A percentile compares a stretch with the other conserved stretches of the same genome.
These are phyloP conservation scores for Mycosphaerella sp. DNA, from an alignment of 2,329 filamentous ascomycete species.

Conservation along the genomic window DNA sequence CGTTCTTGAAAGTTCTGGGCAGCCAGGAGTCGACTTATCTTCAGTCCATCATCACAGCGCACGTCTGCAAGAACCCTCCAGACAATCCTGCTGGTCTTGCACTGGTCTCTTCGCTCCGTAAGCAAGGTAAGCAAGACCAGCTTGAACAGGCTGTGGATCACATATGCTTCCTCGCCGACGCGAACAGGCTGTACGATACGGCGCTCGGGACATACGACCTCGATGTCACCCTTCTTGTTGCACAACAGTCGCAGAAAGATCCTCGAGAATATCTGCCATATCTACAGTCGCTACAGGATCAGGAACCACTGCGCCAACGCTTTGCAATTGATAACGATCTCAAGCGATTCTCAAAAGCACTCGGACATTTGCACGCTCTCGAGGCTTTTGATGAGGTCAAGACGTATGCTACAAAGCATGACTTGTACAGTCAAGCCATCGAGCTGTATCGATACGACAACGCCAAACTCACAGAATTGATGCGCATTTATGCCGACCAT, in stretches of 20 bases:
- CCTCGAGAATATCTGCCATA: constrained; percentile 94
- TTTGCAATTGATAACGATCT: constrained; percentile 90
- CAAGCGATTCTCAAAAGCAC: constrained; percentile 66
- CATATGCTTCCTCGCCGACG: constrained; percentile 93
- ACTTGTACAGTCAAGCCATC: constrained; percentile 70
- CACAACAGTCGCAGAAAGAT: constrained; percentile 93
- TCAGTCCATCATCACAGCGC: constrained; percentile 88
- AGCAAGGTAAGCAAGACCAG: constrained; percentile 57
- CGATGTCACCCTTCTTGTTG: constrained; percentile 80
- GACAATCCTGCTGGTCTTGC: constrained; percentile 78
- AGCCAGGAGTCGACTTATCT: constrained; percentile 58
- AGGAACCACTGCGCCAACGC: constrained; percentile 62
- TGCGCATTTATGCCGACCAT: constrained; percentile 69
- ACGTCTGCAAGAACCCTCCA: constrained; percentile 88
- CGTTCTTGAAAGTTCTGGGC: constrained; percentile 64
- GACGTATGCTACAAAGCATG: constrained; percentile 69
- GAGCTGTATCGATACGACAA: constrained; percentile 77
- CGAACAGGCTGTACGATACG: constrained; percentile 84
- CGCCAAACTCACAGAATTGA: constrained; percentile 60
- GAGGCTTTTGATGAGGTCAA: constrained; percentile 71
- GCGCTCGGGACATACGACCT: constrained; percentile 88
- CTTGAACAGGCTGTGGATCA: constrained; percentile 90
- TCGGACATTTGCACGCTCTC: constrained; percentile 67
- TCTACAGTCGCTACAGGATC: constrained; percentile 74
- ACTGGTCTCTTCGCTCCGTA: constrained; percentile 66